Percentiles rank a stretch among this genome's conserved stretches.
Conservation (phyloP, 257 asterid genomes). For the Anisodus tanguticus region DNA sequence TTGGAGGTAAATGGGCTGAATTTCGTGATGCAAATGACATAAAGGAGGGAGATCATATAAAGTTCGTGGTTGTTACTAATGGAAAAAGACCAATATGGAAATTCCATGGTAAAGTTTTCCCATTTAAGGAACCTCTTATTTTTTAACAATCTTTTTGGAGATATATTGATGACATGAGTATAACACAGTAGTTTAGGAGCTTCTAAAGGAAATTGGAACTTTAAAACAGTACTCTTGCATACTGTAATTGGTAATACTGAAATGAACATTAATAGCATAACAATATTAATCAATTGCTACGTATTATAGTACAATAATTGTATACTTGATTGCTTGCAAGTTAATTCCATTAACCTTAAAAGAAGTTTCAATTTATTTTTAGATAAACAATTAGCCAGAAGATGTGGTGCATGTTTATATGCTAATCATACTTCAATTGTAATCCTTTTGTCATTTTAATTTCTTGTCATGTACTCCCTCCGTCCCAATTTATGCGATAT, state of each 20-base stretch:
- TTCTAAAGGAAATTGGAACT: background rate
- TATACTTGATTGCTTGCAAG: slow-evolving; percentile 1
- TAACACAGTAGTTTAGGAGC: background rate
- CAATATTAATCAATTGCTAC: background rate
- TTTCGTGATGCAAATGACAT: background rate
- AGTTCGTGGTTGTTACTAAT: background rate
- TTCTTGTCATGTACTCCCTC: background rate
- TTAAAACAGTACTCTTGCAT: background rate
- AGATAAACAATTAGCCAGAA: background rate
- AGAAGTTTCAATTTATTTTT: background rate
- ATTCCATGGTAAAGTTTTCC: background rate
- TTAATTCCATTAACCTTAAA: background rate
- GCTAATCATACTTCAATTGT: background rate
- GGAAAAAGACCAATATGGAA: slow-evolving; percentile 1
- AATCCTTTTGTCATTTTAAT: background rate
- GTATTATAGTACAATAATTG: background rate
- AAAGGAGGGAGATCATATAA: slow-evolving; percentile 6
- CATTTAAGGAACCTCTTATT: background rate
- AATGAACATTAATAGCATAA: background rate
- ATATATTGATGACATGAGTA: background rate
- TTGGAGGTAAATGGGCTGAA: slow-evolving; percentile 13
- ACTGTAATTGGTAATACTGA: slow-evolving; percentile 15
- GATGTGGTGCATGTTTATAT: background rate
- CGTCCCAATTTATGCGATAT: too few species aligned
- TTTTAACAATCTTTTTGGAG: background rate